Evolutionary conservation across 2,329 filamentous ascomycete genomes (phyloP).

Genomic region (Epichloe baconii): DNA sequence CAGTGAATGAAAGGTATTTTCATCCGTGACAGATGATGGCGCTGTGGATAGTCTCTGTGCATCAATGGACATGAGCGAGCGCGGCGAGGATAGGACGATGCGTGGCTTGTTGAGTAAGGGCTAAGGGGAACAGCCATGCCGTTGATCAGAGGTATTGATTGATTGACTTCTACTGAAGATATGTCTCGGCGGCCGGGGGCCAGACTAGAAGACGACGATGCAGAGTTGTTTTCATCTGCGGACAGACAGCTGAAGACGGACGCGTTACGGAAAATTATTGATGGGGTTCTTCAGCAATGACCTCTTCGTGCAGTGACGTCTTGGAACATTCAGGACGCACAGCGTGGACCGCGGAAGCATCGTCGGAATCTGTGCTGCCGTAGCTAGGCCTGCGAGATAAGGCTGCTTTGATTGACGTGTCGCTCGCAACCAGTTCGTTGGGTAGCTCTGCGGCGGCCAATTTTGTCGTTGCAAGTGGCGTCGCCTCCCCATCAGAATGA

Average conservation of each 20-base stretch:
- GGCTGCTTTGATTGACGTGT: constrained; percentile 8
- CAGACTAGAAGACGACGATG: constrained; percentile 32
- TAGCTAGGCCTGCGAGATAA: constrained; percentile 31
- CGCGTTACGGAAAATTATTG: constrained; percentile 26
- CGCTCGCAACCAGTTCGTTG: constrained; percentile 1
- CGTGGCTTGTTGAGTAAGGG: constrained; percentile 50
- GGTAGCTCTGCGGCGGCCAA: neutral
- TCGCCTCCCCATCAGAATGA: constrained; percentile 31
- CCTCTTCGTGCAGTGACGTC: constrained; percentile 37
- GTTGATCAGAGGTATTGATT: constrained; percentile 28
- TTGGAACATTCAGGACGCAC: constrained; percentile 36
- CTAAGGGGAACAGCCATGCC: constrained; percentile 39
- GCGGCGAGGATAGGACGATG: constrained; percentile 51
- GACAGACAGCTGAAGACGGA: constrained; percentile 19
- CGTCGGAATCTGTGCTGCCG: constrained; percentile 28
- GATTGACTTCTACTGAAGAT: constrained; percentile 36
- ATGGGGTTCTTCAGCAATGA: constrained; percentile 34
- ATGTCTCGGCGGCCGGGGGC: constrained; percentile 30
- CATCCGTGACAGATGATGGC: constrained; percentile 60
- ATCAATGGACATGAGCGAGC: constrained; percentile 56
- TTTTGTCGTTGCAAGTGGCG: constrained; percentile 17
- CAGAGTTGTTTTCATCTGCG: constrained; percentile 25
- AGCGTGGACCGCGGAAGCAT: constrained; percentile 11
- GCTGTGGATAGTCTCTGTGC: constrained; percentile 61
- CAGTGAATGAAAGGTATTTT: constrained; percentile 56